phyloP scores from a whole-genome alignment of 257 asterid species.

The Primulina eburnea region DNA sequence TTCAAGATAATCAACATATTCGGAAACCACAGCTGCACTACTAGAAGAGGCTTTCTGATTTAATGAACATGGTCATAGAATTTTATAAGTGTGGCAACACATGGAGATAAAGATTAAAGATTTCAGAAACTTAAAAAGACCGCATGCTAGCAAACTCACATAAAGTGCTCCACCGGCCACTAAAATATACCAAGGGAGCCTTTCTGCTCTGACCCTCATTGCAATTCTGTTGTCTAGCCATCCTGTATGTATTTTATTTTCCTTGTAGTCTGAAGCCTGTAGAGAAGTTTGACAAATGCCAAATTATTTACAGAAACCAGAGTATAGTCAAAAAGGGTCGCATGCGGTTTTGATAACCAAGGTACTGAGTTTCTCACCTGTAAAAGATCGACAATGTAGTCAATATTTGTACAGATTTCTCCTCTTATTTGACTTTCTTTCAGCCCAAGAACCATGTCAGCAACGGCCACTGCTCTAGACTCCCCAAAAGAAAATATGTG shows the following conservation, averaged over 20 bases:
- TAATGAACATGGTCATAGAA: constrained; percentile 15
- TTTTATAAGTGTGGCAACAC: not conserved
- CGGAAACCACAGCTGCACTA: constrained; percentile 91
- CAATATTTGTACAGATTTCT: constrained; percentile 96
- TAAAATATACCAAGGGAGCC: constrained; percentile 99
- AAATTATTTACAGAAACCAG: constrained; percentile 11
- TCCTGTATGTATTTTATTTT: constrained; percentile 95
- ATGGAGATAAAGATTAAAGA: not conserved
- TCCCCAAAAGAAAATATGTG: constrained; percentile 98
- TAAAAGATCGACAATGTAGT: constrained; percentile 93
- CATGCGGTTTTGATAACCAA: constrained; percentile 9
- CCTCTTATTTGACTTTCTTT: constrained; percentile 99
- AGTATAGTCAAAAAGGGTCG: not conserved
- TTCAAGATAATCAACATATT: constrained; percentile 95
- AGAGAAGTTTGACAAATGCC: constrained; percentile 22
- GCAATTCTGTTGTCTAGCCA: constrained; percentile 99
- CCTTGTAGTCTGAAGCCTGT: constrained; percentile 90
- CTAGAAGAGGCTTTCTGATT: constrained; percentile 97
- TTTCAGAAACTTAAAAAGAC: not conserved
- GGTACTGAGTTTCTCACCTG: constrained; percentile 56
- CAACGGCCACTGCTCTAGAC: constrained; percentile 94
- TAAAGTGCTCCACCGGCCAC: constrained; percentile 99
- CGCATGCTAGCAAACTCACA: constrained; percentile 43
- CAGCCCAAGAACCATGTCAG: constrained; percentile 98
- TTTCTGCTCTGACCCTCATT: constrained; percentile 98